Base-by-base conservation (phyloP, 176 grass and related monocot species). In the Aegilops speltoides region DNA sequence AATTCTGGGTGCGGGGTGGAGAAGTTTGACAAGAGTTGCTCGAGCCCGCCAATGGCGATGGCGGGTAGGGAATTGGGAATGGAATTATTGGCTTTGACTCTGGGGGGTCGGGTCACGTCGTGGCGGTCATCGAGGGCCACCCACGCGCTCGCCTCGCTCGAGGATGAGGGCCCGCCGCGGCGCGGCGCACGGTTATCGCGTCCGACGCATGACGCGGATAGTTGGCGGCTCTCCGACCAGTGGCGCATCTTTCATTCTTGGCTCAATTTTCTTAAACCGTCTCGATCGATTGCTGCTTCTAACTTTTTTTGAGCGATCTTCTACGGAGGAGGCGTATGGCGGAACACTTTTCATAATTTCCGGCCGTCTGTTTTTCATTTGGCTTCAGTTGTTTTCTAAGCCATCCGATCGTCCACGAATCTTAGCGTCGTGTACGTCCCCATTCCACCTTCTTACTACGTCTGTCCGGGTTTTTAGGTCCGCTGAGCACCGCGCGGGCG, bases 1-100 rank as follows among this genome's bases (percentile, higher is more conserved):
- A 38, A 15, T 63, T 63, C 17, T 25, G 36, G 31, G 20, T 76
- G 29, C 0, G 3, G n/a, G 31, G 37, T 61, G 34, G 68, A 19
- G 7, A 83, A 73, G 81, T 82, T 82, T 57, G 65, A 71, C 80
- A 59, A 71, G 80, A 3, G 50, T 54, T 57, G 45, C 22, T 38
- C 34, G 16, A 67, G 28, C 29, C 28, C 31, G 65, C 16, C 68
- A 10, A 38, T 45, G 63, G 5, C 63, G 48, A 50, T 15, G 26
- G 79, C 41, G 41, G 7, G 37, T 72, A 10, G 68, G 33, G 65
- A 32, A 67, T 67, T 68, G 25, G 64, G 24, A 29, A 29, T 9
- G 65, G 29, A 71, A 71, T 40, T 41, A 72, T 72, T 38, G 56
- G 1, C 25, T 19, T 89, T 89, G 87, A 82, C 88, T 19, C 3